phyloP scores from a whole-genome alignment of 495 filamentous ascomycete species.

The Xylaria acuta region DNA sequence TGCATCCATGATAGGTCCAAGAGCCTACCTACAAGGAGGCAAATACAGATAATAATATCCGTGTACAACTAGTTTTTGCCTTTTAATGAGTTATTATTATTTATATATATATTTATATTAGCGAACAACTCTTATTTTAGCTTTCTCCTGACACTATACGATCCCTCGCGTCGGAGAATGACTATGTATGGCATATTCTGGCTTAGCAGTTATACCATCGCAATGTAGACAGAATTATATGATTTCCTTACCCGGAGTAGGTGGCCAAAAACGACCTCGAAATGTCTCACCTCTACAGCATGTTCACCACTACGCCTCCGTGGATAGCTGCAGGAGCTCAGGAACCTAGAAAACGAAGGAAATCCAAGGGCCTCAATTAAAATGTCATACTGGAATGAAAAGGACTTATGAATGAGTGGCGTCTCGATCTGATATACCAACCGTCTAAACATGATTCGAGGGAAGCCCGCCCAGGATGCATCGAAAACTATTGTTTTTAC shows the following conservation, averaged over 20 bases:
- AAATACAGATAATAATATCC: neutral
- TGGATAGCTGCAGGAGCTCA: no score
- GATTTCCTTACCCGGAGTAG: no score
- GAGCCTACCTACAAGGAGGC: neutral
- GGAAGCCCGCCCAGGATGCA: neutral
- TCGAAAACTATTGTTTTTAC: neutral
- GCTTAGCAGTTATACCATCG: no score
- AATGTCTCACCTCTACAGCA: no score
- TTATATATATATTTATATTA: neutral
- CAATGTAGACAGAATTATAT: no score
- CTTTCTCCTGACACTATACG: neutral
- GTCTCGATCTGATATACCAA: neutral
- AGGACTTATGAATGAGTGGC: neutral
- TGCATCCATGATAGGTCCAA: slow-evolving; percentile 1
- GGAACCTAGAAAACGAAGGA: no score
- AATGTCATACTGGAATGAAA: no score
- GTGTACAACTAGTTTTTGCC: neutral
- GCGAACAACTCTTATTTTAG: neutral
- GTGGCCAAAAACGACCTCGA: no score
- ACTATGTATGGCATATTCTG: neutral
- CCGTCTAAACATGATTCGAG: neutral
- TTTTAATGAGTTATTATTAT: neutral
- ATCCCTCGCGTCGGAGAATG: neutral
- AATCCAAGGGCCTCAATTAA: no score
- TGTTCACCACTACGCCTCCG: no score